A percentile compares a stretch with the other conserved stretches of the same genome.
Conservation (phyloP, 208 protist genomes). For the Trypanosoma avium region DNA sequence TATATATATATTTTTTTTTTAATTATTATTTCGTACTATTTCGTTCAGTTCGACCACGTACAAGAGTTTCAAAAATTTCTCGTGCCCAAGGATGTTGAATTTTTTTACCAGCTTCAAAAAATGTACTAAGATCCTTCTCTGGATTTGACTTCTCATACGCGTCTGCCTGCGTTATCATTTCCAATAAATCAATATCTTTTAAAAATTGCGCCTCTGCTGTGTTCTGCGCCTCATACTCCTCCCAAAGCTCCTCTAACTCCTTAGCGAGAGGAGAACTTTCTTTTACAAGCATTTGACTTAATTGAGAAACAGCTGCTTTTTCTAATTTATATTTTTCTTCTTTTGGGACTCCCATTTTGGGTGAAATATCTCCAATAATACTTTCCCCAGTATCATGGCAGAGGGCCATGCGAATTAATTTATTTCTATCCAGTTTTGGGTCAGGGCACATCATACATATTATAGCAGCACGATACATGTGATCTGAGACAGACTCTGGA, state of each 20-base stretch:
- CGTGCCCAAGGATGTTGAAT: slow-evolving; percentile 81
- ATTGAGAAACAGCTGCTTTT: slow-evolving; percentile 48
- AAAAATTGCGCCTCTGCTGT: slow-evolving; percentile 85
- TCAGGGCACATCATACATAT: slow-evolving; percentile 93
- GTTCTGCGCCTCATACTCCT: slow-evolving; percentile 87
- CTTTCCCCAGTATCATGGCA: slow-evolving; percentile 88
- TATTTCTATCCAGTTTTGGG: slow-evolving; percentile 56
- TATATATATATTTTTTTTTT: background rate
- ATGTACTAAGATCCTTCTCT: slow-evolving; percentile 70
- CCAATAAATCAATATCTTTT: slow-evolving; percentile 91
- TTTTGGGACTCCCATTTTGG: slow-evolving; percentile 78
- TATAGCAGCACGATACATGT: slow-evolving; percentile 93
- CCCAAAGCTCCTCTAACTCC: slow-evolving; percentile 70
- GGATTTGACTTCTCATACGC: slow-evolving; percentile 74
- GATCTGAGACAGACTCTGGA: slow-evolving; percentile 85
- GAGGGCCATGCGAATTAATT: slow-evolving; percentile 86
- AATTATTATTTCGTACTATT: slow-evolving; percentile 5
- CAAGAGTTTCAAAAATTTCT: slow-evolving; percentile 66
- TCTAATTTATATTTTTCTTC: slow-evolving; percentile 79
- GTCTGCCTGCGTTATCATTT: slow-evolving; percentile 92
- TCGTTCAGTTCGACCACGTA: slow-evolving; percentile 29
- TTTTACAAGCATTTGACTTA: slow-evolving; percentile 44
- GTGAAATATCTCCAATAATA: slow-evolving; percentile 89
- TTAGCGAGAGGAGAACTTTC: slow-evolving; percentile 31
- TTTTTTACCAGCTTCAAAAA: slow-evolving; percentile 68